phyloP scores from a whole-genome alignment of 805 yeast species.

The Starmerella apicola region DNA sequence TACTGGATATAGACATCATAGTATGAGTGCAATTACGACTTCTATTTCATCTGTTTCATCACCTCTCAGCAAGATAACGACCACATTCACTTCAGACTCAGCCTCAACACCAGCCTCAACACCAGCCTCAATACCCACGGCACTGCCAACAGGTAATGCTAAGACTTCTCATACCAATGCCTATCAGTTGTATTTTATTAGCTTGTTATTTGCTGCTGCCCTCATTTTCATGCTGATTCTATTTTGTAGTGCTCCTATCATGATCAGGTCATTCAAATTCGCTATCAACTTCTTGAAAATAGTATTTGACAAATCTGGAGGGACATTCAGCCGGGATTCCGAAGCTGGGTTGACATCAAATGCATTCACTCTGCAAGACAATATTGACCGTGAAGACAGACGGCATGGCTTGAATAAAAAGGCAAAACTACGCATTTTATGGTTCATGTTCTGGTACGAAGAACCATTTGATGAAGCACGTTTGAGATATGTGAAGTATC shows the following conservation, averaged over 20 bases:
- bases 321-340: conserved; percentile 16
- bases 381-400: conserved; percentile 36
- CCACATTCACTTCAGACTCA: background rate
- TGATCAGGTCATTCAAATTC: conserved; percentile 3
- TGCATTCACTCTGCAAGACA: conserved; percentile 43
- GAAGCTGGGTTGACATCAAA: conserved; percentile 43
- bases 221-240: background rate
- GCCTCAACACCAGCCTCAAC: background rate
- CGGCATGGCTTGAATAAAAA: conserved; percentile 50
- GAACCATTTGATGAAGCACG: conserved; percentile 63
- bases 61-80: background rate
- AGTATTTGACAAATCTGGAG: background rate
- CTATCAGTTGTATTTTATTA: background rate
- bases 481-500: conserved; percentile 34
- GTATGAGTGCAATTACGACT: no score
- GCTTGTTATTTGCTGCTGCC: background rate
- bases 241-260: conserved; percentile 1
- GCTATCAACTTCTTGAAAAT: conserved; percentile 4
- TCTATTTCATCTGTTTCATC: background rate
- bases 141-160: no score
- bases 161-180: no score
- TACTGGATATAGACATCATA: no score
- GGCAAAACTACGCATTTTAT: conserved; percentile 40
- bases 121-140: no score
- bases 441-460: conserved; percentile 40